Percentiles rank a stretch among this genome's conserved stretches.
phyloP scores from a whole-genome alignment of 176 grass and related monocot genomes.

The Coix lacrymajobi region DNA sequence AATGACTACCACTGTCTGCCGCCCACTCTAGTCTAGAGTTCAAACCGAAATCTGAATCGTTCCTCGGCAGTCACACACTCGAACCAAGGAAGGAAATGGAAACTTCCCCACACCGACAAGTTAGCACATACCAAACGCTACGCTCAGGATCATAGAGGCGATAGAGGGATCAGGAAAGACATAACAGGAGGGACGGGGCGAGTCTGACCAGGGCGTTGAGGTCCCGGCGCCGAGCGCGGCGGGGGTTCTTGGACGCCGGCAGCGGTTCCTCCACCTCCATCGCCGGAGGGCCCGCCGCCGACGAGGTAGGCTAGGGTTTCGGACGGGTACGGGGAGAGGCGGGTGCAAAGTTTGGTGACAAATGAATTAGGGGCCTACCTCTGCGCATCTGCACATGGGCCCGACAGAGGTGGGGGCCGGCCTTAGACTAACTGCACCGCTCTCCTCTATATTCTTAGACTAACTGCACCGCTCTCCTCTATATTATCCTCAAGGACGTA shows the following conservation, averaged over 20 bases:
- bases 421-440: too few relatives aligned
- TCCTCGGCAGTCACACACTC: neutral
- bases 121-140: neutral
- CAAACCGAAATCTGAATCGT: neutral
- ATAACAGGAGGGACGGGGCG: neutral
- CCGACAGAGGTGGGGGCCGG: neutral
- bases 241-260: conserved; percentile 38
- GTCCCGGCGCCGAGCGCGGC: conserved; percentile 51
- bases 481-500: too few relatives aligned
- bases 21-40: neutral
- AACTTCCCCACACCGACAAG: neutral
- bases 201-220: conserved; percentile 65
- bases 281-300: conserved; percentile 33
- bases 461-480: too few relatives aligned
- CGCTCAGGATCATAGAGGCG: neutral
- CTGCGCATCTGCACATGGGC: neutral
- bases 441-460: too few relatives aligned
- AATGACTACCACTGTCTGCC: neutral
- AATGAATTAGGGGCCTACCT: neutral
- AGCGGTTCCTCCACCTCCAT: conserved; percentile 52
- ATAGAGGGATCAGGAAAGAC: neutral
- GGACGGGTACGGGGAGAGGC: conserved; percentile 21
- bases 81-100: neutral
- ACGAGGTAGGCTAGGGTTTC: conserved; percentile 28
- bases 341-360: conserved; percentile 39